A percentile compares a stretch with the other conserved stretches of the same genome.
Conservation (phyloP, 495 filamentous ascomycete genomes). For the Hyaloscypha bicolor region DNA sequence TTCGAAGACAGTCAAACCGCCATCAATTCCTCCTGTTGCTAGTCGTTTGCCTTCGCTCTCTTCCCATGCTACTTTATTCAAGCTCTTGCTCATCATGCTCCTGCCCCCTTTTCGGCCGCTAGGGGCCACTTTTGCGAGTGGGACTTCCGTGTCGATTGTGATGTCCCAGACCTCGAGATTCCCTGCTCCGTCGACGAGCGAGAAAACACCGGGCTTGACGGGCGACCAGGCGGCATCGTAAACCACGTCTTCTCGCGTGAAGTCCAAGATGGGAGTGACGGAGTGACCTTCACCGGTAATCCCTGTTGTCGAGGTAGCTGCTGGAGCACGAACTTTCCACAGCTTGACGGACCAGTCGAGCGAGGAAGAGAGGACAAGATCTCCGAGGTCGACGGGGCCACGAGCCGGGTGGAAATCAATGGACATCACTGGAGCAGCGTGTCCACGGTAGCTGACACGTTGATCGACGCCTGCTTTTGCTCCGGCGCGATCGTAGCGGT, state of each 20-base stretch:
- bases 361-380: conserved; percentile 82
- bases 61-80: conserved; percentile 96
- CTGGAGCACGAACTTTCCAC: conserved; percentile 87
- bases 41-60: conserved; percentile 80
- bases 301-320: conserved; percentile 60
- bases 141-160: conserved; percentile 88
- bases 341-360: conserved; percentile 97
- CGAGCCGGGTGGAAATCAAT: conserved; percentile 92
- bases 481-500: conserved; percentile 94
- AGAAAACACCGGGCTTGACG: conserved; percentile 88
- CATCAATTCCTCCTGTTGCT: conserved; percentile 88
- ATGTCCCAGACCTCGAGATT: conserved; percentile 95
- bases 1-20: conserved; percentile 89
- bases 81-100: conserved; percentile 68
- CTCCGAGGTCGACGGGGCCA: conserved; percentile 91
- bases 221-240: conserved; percentile 97
- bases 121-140: conserved; percentile 74
- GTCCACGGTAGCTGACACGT: conserved; percentile 80
- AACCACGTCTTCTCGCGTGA: conserved; percentile 90
- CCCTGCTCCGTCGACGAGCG: conserved; percentile 90
- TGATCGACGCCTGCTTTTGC: conserved; percentile 93
- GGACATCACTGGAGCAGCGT: conserved; percentile 93
- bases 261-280: conserved; percentile 78
- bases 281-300: conserved; percentile 40
- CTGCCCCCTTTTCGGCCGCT: conserved; percentile 58